Conservation (phyloP, 164 flowering plant species). For the Vitis rotundifolia region DNA sequence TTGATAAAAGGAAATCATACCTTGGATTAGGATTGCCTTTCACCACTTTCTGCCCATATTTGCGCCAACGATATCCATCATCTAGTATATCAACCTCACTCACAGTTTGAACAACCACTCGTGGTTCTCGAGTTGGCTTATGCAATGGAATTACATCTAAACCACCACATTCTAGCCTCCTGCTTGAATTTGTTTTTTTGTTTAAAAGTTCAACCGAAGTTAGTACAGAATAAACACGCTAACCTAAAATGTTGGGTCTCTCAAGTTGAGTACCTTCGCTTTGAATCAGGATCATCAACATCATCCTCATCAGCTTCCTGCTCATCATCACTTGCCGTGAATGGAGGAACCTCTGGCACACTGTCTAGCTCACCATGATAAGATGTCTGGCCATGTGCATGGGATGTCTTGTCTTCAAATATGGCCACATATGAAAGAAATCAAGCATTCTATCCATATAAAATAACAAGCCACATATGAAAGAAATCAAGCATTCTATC, state of each 20-base stretch:
- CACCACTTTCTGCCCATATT: conserved; percentile 93
- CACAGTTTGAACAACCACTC: conserved; percentile 83
- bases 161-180: conserved; percentile 55
- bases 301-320: conserved; percentile 50
- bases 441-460: conserved; percentile 4
- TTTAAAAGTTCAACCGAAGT: conserved; percentile 10
- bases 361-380: conserved; percentile 37
- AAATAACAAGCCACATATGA: not conserved
- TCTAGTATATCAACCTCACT: conserved; percentile 92
- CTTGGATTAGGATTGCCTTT: conserved; percentile 93
- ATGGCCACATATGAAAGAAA: not conserved
- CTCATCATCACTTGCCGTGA: conserved; percentile 38
- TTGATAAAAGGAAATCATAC: conserved; percentile 29
- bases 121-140: conserved; percentile 82
- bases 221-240: conserved; percentile 3
- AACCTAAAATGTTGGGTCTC: not conserved
- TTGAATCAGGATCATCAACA: conserved; percentile 57
- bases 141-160: conserved; percentile 59
- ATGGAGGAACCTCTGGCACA: conserved; percentile 43
- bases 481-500: conserved; percentile 7
- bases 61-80: conserved; percentile 92
- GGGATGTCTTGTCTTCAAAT: conserved; percentile 34
- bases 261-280: conserved; percentile 45
- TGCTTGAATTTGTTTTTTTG: conserved; percentile 28
- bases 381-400: conserved; percentile 33